Evolutionary conservation across 371 early-diverging fungal species (phyloP).

Genomic region (Circinella minor): DNA sequence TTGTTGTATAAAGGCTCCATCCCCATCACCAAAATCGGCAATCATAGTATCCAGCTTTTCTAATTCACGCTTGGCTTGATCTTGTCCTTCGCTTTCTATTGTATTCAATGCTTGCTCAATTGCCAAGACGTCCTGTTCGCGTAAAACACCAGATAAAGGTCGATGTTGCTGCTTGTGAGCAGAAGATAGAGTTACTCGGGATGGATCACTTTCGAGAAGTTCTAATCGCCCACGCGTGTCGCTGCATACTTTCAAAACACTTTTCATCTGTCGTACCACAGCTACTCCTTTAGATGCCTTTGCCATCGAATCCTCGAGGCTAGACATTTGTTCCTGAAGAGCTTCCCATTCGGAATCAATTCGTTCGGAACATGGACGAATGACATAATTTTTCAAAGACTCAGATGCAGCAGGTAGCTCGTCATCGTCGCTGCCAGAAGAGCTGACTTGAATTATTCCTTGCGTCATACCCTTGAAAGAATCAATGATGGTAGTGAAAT

Average conservation of each 20-base stretch:
- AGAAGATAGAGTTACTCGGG: not conserved
- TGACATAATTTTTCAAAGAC: not conserved
- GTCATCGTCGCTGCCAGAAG: not conserved
- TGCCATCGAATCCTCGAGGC: slow-evolving; percentile 14
- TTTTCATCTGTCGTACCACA: slow-evolving; percentile 45
- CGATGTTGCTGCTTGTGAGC: slow-evolving; percentile 12
- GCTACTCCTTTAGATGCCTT: slow-evolving; percentile 30
- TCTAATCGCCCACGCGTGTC: slow-evolving; percentile 34
- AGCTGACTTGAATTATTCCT: slow-evolving; percentile 6
- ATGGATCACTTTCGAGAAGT: slow-evolving; percentile 4
- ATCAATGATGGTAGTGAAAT: slow-evolving; percentile 32
- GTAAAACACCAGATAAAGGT: slow-evolving; percentile 8
- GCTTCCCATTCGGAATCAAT: slow-evolving; percentile 18
- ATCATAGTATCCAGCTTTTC: slow-evolving; percentile 15
- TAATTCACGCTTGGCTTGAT: slow-evolving; percentile 10
- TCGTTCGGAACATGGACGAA: slow-evolving; percentile 10
- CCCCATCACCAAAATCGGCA: slow-evolving; percentile 21
- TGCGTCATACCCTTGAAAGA: slow-evolving; percentile 37
- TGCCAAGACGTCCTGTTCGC: slow-evolving; percentile 20
- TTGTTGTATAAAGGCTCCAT: slow-evolving; percentile 42
- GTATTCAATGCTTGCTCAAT: slow-evolving; percentile 12
- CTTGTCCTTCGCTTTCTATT: slow-evolving; percentile 12
- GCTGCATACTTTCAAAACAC: slow-evolving; percentile 35
- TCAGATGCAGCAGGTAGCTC: not conserved
- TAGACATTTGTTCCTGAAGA: slow-evolving; percentile 7